Evolutionary conservation across 805 yeast genomes (phyloP), one percentile per base, ranked within the genome.

Genomic region (Metschnikowia dekortorum): DNA sequence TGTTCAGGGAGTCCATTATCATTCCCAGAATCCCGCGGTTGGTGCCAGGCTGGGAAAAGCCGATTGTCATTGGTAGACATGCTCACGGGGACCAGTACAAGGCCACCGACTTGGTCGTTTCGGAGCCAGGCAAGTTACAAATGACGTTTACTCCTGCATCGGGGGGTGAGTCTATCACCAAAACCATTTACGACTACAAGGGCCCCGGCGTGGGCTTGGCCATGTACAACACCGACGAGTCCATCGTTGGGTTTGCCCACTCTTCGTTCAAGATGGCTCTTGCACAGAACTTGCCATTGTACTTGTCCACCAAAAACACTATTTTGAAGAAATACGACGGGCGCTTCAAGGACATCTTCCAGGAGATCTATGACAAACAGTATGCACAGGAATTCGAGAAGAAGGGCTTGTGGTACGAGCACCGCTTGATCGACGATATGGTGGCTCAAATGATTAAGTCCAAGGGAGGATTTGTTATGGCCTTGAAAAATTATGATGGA

Each of bases 371-470:
- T 70, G 95, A 81, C 47, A 58, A 71, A 43, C 80, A 81, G 59
- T 91, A 87, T 76, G 82, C 84, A 69, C 55, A 69, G 29, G 71
- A 82, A 63, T 91, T 91, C 70, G 96, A 89, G 67, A 75, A 75
- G 50, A 69, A 71, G 40, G 94, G 90, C n/a, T 87, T 91, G 68
- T 90, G 96, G 96, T 91, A 87, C 71, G 97, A 92, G 74, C 98
- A 92, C 75, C 83, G 98, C 62, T 78, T 92, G 60, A 92, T 92
- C 60, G 98, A 92, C 71, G 98, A 92, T 68, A 92, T 92, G 98
- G 98, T 92, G 46, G 98, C 98, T 22, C 97, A 92, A 76, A 91
- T 92, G 97, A 76, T 92, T 68, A 92, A 92, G 76, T 89, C 97
- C 42, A 83, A 81, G 65, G 98, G 98, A 63, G 97, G 98, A 6